phyloP scores from a whole-genome alignment of 768 basidiomycete species.

The Boletus tomentosulus region DNA sequence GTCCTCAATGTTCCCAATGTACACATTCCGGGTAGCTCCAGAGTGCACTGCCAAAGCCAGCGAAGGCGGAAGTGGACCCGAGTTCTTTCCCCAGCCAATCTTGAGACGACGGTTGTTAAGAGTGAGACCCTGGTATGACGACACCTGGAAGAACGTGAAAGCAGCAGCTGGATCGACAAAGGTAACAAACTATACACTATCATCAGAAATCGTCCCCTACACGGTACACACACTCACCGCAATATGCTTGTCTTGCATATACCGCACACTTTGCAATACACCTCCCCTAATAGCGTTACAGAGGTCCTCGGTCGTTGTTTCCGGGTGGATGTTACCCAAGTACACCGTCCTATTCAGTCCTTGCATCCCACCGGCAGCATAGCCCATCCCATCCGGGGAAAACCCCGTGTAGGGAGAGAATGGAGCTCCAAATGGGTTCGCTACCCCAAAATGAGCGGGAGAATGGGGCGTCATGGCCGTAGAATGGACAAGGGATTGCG shows the following conservation, averaged over 20 bases:
- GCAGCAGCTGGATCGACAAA: constrained; percentile 94
- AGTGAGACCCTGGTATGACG: constrained; percentile 83
- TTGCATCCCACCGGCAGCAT: constrained; percentile 37
- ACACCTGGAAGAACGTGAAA: constrained; percentile 91
- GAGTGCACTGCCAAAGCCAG: constrained; percentile 86
- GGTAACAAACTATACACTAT: constrained; percentile 71
- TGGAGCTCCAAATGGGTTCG: constrained; percentile 31
- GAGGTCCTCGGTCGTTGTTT: constrained; percentile 90
- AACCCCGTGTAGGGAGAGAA: constrained; percentile 51
- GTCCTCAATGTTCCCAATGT: constrained; percentile 93
- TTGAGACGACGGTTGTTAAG: constrained; percentile 93
- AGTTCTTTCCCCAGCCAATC: constrained; percentile 97
- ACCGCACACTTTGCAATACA: constrained; percentile 89
- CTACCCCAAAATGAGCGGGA: constrained; percentile 29
- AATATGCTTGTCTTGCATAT: constrained; percentile 97
- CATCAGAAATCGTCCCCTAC: constrained; percentile 1
- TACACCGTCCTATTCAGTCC: constrained; percentile 91
- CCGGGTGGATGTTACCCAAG: constrained; percentile 94
- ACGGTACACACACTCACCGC: constrained; percentile 53
- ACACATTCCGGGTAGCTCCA: constrained; percentile 95
- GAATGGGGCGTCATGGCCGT: constrained; percentile 35
- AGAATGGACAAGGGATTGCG: constrained; percentile 60
- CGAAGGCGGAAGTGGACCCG: constrained; percentile 79
- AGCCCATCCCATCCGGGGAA: constrained; percentile 38
- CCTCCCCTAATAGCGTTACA: constrained; percentile 98